Evolutionary conservation across 2,329 filamentous ascomycete genomes (phyloP).

Genomic region (Rhynchosporium secalis): DNA sequence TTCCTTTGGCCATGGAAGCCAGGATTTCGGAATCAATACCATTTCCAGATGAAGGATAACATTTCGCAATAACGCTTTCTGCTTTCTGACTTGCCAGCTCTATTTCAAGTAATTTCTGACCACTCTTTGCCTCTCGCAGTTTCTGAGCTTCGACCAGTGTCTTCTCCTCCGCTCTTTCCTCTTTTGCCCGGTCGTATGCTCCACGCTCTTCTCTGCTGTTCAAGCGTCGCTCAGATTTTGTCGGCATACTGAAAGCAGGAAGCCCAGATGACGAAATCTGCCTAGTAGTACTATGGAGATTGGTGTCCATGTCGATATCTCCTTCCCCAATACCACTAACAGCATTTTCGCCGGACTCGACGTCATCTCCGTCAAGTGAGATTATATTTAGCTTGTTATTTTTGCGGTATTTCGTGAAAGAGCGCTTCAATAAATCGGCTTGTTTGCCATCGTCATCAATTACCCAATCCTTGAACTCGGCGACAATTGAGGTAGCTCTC

Average conservation of each 20-base stretch:
- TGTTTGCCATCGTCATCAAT: background rate
- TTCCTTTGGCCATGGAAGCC: background rate
- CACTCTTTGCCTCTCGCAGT: too few relatives aligned
- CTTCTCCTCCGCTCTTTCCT: background rate
- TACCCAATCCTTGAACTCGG: background rate
- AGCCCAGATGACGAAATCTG: background rate
- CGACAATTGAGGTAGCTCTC: too few relatives aligned
- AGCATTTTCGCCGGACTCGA: background rate
- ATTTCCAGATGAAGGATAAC: background rate
- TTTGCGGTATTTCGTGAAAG: background rate
- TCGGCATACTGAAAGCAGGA: background rate
- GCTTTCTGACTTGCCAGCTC: background rate
- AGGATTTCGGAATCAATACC: background rate
- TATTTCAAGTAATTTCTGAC: background rate
- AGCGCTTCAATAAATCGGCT: background rate
- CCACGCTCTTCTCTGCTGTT: background rate
- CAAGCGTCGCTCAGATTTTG: background rate
- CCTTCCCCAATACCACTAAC: background rate
- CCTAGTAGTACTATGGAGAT: background rate
- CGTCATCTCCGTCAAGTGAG: background rate
- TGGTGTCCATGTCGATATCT: background rate
- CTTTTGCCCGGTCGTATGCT: background rate
- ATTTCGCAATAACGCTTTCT: background rate
- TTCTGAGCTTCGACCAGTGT: too few relatives aligned
- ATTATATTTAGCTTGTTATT: background rate